Conservation (phyloP, 805 yeast genomes). For the Ogataea sp. region DNA sequence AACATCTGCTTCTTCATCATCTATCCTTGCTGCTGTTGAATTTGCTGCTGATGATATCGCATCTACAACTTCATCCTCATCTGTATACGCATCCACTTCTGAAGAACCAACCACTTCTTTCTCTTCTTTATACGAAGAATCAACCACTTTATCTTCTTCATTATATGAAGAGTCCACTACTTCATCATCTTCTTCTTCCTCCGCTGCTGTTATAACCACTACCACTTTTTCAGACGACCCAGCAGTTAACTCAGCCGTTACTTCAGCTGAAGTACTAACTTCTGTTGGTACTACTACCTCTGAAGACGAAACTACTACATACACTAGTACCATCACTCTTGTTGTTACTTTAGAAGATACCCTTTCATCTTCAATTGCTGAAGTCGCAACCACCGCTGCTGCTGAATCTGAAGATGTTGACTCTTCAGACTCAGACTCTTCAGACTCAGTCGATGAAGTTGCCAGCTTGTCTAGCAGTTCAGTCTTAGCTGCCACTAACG, state of each 20-base stretch:
- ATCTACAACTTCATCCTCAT: too few relatives aligned
- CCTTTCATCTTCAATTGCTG: neutral
- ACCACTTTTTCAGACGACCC: neutral
- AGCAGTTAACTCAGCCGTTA: too few relatives aligned
- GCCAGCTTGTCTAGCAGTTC: conserved; percentile 8
- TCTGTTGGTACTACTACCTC: too few relatives aligned
- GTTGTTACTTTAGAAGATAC: neutral
- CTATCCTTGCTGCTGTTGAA: neutral
- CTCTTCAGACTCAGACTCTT: neutral
- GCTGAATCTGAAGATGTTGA: neutral
- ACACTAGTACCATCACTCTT: too few relatives aligned
- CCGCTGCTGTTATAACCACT: neutral
- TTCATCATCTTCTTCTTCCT: neutral
- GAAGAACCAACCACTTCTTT: neutral
- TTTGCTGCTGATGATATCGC: neutral
- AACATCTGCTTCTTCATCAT: neutral
- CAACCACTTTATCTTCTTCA: neutral
- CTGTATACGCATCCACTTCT: too few relatives aligned
- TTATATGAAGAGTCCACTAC: neutral
- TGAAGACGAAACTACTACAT: too few relatives aligned
- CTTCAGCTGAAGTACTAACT: neutral
- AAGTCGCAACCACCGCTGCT: neutral
- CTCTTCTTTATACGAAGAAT: neutral
- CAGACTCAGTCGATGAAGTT: conserved; percentile 1
- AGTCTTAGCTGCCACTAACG: conserved; percentile 2